These are phyloP conservation scores for Solanum chmielewskii DNA, from an alignment of 257 asterid species.

Conservation along the genomic window DNA sequence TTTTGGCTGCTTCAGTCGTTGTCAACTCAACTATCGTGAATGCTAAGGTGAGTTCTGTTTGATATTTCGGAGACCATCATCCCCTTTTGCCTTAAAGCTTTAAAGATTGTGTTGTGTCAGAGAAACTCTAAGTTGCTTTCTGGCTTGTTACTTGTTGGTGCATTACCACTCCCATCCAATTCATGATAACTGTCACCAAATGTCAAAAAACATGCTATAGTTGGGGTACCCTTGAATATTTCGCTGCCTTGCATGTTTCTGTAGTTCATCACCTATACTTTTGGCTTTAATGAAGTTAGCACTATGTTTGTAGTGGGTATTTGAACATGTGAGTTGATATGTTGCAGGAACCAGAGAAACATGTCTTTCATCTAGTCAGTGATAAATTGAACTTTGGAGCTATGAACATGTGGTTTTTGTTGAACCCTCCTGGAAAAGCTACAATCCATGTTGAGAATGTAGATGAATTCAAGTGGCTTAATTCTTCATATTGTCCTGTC, in stretches of 20 bases:
- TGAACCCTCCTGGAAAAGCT: constrained; percentile 98
- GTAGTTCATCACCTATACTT: background rate
- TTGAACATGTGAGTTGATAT: constrained; percentile 4
- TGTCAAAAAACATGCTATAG: background rate
- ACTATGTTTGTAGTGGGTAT: background rate
- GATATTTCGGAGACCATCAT: background rate
- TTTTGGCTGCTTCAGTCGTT: constrained; percentile 96
- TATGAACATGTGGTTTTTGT: constrained; percentile 98
- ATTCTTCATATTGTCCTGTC: constrained; percentile 90
- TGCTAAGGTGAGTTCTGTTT: constrained; percentile 54
- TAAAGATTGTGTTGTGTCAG: background rate
- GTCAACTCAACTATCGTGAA: constrained; percentile 83
- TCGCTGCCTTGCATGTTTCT: background rate
- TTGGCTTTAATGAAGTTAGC: background rate
- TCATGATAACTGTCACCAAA: background rate
- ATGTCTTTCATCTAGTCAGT: constrained; percentile 94
- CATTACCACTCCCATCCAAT: background rate
- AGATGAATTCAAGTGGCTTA: constrained; percentile 95
- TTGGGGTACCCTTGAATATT: background rate
- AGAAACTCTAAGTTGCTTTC: background rate
- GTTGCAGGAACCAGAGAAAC: constrained; percentile 89
- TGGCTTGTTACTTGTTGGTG: background rate
- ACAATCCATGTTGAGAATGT: constrained; percentile 95
- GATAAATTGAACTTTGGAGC: constrained; percentile 98
- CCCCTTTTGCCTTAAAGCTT: background rate